Conservation (phyloP, 768 basidiomycete species). For the Phaeotremella skinneri region DNA sequence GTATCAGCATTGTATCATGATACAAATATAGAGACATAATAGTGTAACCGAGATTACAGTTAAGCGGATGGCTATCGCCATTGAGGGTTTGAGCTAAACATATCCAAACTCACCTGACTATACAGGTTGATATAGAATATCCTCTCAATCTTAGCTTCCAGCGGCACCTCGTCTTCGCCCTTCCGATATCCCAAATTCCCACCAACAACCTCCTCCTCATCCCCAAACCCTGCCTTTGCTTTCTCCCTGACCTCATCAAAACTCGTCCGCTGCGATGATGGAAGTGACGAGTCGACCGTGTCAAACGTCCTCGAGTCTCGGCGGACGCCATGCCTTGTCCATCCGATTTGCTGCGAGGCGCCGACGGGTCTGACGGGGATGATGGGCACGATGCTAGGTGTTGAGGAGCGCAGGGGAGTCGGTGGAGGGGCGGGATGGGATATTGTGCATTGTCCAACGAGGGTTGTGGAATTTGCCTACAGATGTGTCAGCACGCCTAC, state of each 20-base stretch:
- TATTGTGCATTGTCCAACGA: slow-evolving; percentile 91
- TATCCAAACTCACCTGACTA: slow-evolving; percentile 57
- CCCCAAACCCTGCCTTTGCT: slow-evolving; percentile 6
- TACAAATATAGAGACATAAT: not conserved
- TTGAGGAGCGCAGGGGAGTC: slow-evolving; percentile 4
- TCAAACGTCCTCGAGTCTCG: slow-evolving; percentile 46
- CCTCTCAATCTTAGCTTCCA: slow-evolving; percentile 42
- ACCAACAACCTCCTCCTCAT: slow-evolving; percentile 18
- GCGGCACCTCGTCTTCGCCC: slow-evolving; percentile 41
- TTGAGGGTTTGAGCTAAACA: no score
- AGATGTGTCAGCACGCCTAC: not conserved
- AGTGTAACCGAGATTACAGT: slow-evolving; percentile 2
- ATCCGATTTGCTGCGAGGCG: slow-evolving; percentile 12
- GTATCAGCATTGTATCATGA: not conserved
- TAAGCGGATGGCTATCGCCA: no score
- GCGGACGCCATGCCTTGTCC: slow-evolving; percentile 9
- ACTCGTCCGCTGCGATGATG: slow-evolving; percentile 3
- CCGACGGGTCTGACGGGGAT: slow-evolving; percentile 10
- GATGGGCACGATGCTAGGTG: slow-evolving; percentile 18
- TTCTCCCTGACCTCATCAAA: slow-evolving; percentile 10
- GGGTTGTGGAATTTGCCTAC: slow-evolving; percentile 64
- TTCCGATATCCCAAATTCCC: slow-evolving; percentile 46
- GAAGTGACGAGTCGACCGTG: slow-evolving; percentile 22
- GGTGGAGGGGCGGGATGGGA: slow-evolving; percentile 67
- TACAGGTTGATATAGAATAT: slow-evolving; percentile 87